These are phyloP conservation scores for Neohortaea acidophila DNA, from an alignment of 495 filamentous ascomycete species.

Conservation along the genomic window DNA sequence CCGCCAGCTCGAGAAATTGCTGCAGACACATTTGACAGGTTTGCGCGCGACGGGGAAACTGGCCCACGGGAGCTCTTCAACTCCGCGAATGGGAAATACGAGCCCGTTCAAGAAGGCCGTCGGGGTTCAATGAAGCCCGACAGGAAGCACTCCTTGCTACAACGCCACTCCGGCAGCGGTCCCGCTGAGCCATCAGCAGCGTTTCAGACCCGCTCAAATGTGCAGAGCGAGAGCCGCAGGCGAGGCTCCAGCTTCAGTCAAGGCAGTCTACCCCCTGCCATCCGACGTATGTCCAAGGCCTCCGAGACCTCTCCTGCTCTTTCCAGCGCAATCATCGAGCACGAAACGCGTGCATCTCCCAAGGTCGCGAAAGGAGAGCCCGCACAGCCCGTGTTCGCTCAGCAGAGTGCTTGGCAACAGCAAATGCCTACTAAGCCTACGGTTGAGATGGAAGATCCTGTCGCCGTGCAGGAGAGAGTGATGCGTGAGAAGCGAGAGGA, in stretches of 20 bases:
- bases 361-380: slow-evolving; percentile 21
- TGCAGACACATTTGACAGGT: slow-evolving; percentile 83
- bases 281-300: slow-evolving; percentile 36
- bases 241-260: slow-evolving; percentile 91
- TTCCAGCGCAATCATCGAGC: slow-evolving; percentile 16
- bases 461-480: slow-evolving; percentile 58
- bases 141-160: slow-evolving; percentile 64
- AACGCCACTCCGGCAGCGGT: slow-evolving; percentile 43
- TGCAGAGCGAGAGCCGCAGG: slow-evolving; percentile 54
- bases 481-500: slow-evolving; percentile 64
- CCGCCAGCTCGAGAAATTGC: slow-evolving; percentile 64
- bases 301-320: slow-evolving; percentile 33
- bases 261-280: slow-evolving; percentile 57
- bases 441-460: slow-evolving; percentile 21
- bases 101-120: slow-evolving; percentile 66
- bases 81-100: slow-evolving; percentile 84
- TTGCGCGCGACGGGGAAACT: slow-evolving; percentile 58
- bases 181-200: slow-evolving; percentile 84
- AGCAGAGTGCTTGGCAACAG: slow-evolving; percentile 19
- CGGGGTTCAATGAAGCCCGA: slow-evolving; percentile 55
- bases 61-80: slow-evolving; percentile 69
- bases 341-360: slow-evolving; percentile 33
- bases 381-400: slow-evolving; percentile 15
- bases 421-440: slow-evolving; percentile 18
- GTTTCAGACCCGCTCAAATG: slow-evolving; percentile 62